phyloP scores from a whole-genome alignment of 352 stramenopile species.

The Pythium rhizo-oryzae region DNA sequence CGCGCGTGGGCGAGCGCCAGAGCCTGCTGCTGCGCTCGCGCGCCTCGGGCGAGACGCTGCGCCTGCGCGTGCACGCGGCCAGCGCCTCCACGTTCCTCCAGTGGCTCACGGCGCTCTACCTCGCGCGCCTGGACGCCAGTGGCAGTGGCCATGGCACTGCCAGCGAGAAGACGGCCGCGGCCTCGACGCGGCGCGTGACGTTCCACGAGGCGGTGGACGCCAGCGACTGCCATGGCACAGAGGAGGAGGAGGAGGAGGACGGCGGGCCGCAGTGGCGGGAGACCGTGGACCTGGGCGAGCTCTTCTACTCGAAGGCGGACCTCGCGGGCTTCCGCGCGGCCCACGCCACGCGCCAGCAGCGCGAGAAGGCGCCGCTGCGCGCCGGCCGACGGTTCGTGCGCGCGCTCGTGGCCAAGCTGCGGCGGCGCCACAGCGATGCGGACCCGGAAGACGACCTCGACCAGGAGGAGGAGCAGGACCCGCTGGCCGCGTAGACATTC shows the following conservation, averaged over 20 bases:
- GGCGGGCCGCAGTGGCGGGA: background rate
- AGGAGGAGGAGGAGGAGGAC: conserved; percentile 6
- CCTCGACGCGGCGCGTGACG: conserved; percentile 21
- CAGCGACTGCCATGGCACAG: background rate
- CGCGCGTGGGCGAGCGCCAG: conserved; percentile 11
- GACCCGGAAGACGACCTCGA: background rate
- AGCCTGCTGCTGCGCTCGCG: conserved; percentile 18
- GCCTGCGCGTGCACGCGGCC: conserved; percentile 16
- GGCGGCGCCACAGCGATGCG: background rate
- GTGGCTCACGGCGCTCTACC: conserved; percentile 32
- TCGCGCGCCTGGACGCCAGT: conserved; percentile 19
- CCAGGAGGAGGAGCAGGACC: too few species aligned
- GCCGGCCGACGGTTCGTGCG: conserved; percentile 10
- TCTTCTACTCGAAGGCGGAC: conserved; percentile 24
- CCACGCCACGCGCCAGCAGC: background rate
- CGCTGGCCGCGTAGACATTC: too few species aligned
- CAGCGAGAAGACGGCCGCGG: background rate
- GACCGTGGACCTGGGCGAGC: conserved; percentile 11
- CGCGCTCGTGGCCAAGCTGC: conserved; percentile 11
- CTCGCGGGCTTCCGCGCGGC: conserved; percentile 17
- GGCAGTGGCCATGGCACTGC: background rate
- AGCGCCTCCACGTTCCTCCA: conserved; percentile 21
- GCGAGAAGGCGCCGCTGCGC: background rate
- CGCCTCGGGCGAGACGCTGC: conserved; percentile 2
- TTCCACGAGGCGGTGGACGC: conserved; percentile 19